Evolutionary conservation across 805 yeast species (phyloP).

Genomic region (Candida anglica): DNA sequence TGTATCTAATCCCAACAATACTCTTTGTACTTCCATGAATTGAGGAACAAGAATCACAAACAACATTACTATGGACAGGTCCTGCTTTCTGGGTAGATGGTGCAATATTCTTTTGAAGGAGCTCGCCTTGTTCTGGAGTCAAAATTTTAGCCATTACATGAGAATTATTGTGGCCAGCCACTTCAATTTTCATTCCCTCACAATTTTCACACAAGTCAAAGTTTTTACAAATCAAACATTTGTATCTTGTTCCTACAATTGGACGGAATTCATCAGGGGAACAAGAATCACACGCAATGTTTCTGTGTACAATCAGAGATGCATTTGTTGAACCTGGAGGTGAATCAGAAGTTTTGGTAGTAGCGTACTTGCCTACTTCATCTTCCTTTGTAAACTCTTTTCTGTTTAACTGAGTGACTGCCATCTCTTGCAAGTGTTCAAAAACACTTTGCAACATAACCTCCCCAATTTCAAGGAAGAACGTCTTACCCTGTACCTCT

Average conservation of each 20-base stretch:
- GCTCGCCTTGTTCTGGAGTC: conserved; percentile 13
- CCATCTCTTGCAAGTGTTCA: conserved; percentile 19
- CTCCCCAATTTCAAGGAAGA: conserved; percentile 20
- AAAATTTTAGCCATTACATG: conserved; percentile 30
- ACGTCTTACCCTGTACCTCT: conserved; percentile 2
- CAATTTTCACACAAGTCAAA: conserved; percentile 48
- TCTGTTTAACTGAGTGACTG: not conserved
- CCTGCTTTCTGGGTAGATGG: too few relatives aligned
- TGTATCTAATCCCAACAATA: conserved; percentile 44
- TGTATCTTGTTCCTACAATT: conserved; percentile 44
- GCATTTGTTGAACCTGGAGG: too few relatives aligned
- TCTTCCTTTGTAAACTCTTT: too few relatives aligned
- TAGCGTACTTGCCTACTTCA: not conserved
- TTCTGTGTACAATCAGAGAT: conserved; percentile 14
- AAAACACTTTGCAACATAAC: conserved; percentile 24
- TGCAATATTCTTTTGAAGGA: too few relatives aligned
- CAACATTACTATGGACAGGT: conserved; percentile 22
- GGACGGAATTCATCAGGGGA: conserved; percentile 27
- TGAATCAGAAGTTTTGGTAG: not conserved
- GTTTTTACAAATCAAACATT: conserved; percentile 49
- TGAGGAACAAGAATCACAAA: conserved; percentile 35
- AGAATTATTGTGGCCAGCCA: conserved; percentile 16
- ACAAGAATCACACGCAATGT: conserved; percentile 34
- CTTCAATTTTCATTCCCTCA: conserved; percentile 12
- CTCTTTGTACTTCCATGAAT: conserved; percentile 26